Evolutionary conservation across 148 eudicot genomes (phyloP).

Genomic region (Nyssa sinensis): DNA sequence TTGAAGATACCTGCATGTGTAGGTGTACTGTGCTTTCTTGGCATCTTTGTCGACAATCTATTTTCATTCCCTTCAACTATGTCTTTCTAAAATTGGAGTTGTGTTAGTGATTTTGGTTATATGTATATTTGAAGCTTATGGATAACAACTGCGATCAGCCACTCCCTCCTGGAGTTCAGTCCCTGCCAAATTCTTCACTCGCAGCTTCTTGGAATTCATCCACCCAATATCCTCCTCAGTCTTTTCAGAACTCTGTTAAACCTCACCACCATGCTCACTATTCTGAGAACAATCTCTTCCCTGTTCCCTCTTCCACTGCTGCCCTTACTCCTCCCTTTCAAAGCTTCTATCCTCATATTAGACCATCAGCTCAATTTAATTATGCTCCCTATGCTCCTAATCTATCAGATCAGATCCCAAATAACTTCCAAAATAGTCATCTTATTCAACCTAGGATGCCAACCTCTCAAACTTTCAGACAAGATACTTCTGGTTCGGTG

Average conservation of each 20-base stretch:
- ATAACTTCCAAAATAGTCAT: constrained; percentile 38
- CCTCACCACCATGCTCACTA: constrained; percentile 36
- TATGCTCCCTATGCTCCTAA: constrained; percentile 32
- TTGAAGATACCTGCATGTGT: not conserved
- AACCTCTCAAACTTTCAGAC: constrained; percentile 33
- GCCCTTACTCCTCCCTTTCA: constrained; percentile 30
- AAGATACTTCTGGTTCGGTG: constrained; percentile 19
- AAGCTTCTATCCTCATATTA: constrained; percentile 28
- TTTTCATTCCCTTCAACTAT: not conserved
- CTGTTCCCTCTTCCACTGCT: constrained; percentile 29
- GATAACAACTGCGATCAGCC: constrained; percentile 49
- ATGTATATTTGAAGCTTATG: constrained; percentile 34
- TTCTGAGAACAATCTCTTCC: constrained; percentile 32
- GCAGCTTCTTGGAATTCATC: constrained; percentile 22
- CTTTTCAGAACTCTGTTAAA: constrained; percentile 29
- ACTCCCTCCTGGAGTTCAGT: constrained; percentile 75
- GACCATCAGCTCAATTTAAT: constrained; percentile 31
- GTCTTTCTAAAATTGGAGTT: not conserved
- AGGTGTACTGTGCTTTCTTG: not conserved
- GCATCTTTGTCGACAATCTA: not conserved
- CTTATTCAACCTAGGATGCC: constrained; percentile 25
- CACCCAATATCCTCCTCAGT: constrained; percentile 29
- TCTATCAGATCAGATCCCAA: constrained; percentile 30
- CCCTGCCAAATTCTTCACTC: constrained; percentile 28
- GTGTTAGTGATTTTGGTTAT: not conserved